phyloP scores from a whole-genome alignment of 2,329 filamentous ascomycete species.

The Nemania abortiva region DNA sequence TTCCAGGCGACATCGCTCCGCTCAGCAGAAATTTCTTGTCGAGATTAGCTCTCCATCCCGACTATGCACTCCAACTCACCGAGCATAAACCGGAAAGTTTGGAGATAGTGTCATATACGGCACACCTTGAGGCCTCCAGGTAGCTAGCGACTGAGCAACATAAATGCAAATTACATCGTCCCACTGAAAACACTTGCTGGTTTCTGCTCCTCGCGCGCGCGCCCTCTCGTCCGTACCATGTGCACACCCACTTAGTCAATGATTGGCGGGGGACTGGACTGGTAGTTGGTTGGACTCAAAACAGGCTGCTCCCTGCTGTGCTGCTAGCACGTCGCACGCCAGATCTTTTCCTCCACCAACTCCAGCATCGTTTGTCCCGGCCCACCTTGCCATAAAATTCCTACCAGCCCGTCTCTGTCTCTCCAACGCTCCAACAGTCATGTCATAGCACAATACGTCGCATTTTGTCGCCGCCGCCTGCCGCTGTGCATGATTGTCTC shows the following conservation, averaged over 20 bases:
- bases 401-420: slow-evolving; percentile 12
- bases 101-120: slow-evolving; percentile 33
- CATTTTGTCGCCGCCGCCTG: slow-evolving; percentile 46
- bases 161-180: slow-evolving; percentile 37
- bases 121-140: slow-evolving; percentile 33
- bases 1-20: slow-evolving; percentile 39
- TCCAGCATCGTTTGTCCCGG: slow-evolving; percentile 24
- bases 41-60: slow-evolving; percentile 28
- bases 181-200: slow-evolving; percentile 39
- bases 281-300: background rate
- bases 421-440: slow-evolving; percentile 34
- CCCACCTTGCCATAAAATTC: slow-evolving; percentile 36
- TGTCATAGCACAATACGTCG: slow-evolving; percentile 40
- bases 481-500: slow-evolving; percentile 40
- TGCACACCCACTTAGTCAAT: slow-evolving; percentile 44
- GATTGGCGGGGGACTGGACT: slow-evolving; percentile 41
- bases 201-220: slow-evolving; percentile 20
- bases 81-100: slow-evolving; percentile 46
- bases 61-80: slow-evolving; percentile 38
- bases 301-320: background rate
- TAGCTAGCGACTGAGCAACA: slow-evolving; percentile 38
- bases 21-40: slow-evolving; percentile 35
- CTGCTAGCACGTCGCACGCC: background rate
- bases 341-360: slow-evolving; percentile 36
- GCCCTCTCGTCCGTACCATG: slow-evolving; percentile 19